Conservation (phyloP, 176 grass and related monocot species). For the Musa schizocarpa region DNA sequence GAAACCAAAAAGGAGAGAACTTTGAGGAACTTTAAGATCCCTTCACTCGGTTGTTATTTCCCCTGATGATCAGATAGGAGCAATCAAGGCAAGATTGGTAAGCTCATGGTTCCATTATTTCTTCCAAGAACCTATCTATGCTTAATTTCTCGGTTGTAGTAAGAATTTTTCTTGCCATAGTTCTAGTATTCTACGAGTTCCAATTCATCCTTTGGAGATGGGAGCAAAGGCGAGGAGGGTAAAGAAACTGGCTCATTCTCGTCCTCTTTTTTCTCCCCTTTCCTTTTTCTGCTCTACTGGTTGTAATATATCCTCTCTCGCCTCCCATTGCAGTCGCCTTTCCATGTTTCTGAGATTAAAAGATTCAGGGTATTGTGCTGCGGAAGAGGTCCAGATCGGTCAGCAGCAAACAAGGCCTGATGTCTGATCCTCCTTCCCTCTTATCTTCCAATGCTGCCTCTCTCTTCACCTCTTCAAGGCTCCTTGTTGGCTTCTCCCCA, state of each 20-base stretch:
- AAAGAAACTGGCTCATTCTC: no score
- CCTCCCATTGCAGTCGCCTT: slow-evolving; percentile 5
- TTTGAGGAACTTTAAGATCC: neutral
- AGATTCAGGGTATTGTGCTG: slow-evolving; percentile 36
- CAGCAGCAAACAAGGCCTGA: slow-evolving; percentile 26
- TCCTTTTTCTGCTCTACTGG: no score
- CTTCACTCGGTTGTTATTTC: neutral
- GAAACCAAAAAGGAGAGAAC: no score
- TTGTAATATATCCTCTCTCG: neutral
- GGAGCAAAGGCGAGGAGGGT: no score
- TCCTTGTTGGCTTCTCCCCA: slow-evolving; percentile 26
- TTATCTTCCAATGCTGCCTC: slow-evolving; percentile 3
- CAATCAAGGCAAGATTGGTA: no score
- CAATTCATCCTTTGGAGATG: no score
- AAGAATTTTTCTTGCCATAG: no score
- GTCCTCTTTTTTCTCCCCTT: neutral
- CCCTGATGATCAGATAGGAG: neutral
- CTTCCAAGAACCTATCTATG: no score
- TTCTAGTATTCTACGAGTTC: no score
- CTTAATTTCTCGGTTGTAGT: no score
- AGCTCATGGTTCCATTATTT: no score
- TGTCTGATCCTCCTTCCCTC: slow-evolving; percentile 14
- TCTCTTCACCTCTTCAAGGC: slow-evolving; percentile 21
- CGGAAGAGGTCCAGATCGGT: slow-evolving; percentile 31
- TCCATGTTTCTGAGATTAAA: slow-evolving; percentile 37